Base-by-base conservation (phyloP, 2,329 filamentous ascomycete species). In the Aciculosporium take region DNA sequence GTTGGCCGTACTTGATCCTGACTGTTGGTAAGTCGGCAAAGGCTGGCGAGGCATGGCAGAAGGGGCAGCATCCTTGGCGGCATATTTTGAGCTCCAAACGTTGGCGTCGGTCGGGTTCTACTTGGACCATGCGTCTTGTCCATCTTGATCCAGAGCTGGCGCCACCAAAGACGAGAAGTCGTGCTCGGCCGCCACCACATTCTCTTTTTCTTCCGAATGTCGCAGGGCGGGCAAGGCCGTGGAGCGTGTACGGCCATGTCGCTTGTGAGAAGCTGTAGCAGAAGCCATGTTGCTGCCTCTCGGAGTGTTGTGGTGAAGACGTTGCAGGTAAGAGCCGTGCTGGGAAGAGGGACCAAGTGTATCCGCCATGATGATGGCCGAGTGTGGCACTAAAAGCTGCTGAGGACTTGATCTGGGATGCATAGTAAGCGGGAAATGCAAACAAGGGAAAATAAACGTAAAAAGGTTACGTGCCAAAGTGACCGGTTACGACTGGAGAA, bases 41-140 rank as follows among this genome's bases (percentile, higher is more conserved):
- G 10, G 15, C n/a, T 21, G 25, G 10, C n/a, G 17, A 21, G n/a
- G 21, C n/a, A n/a, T 34, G 37, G 13, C 5, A 15, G 12, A 4
- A 34, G n/a, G 24, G 21, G 8, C 9, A n/a, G 4, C 15, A 30
- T 39, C 20, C 21, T n/a, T 17, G 29, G 32, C 18, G 8, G 21
- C 25, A 23, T 27, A 23, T 23, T 17, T 29, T 12, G 31, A 21
- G 25, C 18, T 31, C 38, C 43, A 39, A 15, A 33, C 28, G 23
- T 34, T 39, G 31, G 29, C 35, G 31, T 28, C 13, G 40, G 33
- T 17, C 37, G 40, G 33, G 13, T 42, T 33, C 43, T 45, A 45
- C 30, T 27, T 37, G 27, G 40, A 28, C 43, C 37, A 42, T 23
- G 37, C 32, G 32, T 31, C 32, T 18, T 36, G 15, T 15, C 15